These are phyloP conservation scores for Linum tenue DNA, from an alignment of 345 rosid species.

Conservation along the genomic window DNA sequence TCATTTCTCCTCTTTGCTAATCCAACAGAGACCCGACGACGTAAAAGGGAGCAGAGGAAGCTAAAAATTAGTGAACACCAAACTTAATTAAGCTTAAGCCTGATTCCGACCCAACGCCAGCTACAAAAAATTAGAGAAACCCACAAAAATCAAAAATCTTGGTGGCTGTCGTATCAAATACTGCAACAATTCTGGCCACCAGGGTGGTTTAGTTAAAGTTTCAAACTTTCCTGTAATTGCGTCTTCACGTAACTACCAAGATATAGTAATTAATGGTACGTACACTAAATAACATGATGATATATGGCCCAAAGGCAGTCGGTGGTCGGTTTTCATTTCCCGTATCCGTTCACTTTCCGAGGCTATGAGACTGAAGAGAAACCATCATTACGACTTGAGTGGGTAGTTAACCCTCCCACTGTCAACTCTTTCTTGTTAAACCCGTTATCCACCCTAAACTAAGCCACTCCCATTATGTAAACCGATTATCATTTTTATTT, in stretches of 20 bases:
- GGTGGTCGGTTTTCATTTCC: background rate
- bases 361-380: background rate
- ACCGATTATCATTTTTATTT: too few species aligned
- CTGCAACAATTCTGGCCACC: background rate
- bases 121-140: too few species aligned
- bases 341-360: too few species aligned
- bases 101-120: too few species aligned
- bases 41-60: background rate
- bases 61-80: background rate
- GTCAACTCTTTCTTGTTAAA: background rate
- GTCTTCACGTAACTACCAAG: background rate
- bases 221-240: background rate
- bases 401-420: background rate
- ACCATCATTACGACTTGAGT: background rate
- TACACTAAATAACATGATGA: background rate
- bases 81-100: too few species aligned
- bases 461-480: background rate
- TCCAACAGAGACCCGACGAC: background rate
- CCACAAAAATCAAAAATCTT: too few species aligned
- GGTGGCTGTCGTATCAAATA: too few species aligned
- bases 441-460: background rate
- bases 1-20: slow-evolving; percentile 29
- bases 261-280: background rate
- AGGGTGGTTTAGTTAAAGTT: too few species aligned
- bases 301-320: background rate